Percentiles rank a stretch among this genome's conserved stretches.
Conservation (phyloP, 768 basidiomycete genomes). For the Mycena amicta region DNA sequence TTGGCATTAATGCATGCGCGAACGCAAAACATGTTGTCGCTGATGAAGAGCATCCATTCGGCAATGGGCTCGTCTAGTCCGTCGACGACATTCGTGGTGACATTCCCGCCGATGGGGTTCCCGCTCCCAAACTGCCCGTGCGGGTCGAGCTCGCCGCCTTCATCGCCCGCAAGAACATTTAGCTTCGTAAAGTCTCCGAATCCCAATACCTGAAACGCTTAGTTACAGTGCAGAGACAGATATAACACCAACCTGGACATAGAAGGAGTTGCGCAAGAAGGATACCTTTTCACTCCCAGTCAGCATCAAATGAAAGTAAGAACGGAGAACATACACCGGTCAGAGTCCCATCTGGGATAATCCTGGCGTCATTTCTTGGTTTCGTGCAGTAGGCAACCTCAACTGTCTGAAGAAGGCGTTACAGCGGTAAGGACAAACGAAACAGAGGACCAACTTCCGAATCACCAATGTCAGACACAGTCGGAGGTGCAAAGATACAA, state of each 20-base stretch:
- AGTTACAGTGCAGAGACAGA: neutral
- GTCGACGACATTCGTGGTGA: slow-evolving; percentile 42
- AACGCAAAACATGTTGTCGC: slow-evolving; percentile 39
- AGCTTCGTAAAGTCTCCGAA: slow-evolving; percentile 46
- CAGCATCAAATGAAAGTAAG: neutral
- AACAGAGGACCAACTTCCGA: slow-evolving; percentile 2
- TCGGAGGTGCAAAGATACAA: slow-evolving; percentile 19
- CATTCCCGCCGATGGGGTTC: slow-evolving; percentile 49
- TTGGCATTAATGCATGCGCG: slow-evolving; percentile 47
- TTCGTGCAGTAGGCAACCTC: slow-evolving; percentile 21
- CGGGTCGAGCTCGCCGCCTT: slow-evolving; percentile 49
- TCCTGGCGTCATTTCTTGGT: slow-evolving; percentile 15
- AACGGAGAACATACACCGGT: neutral
- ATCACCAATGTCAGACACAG: neutral
- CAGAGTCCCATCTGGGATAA: slow-evolving; percentile 18
- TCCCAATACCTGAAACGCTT: slow-evolving; percentile 45
- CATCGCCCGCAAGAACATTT: slow-evolving; percentile 42
- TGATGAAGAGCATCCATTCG: slow-evolving; percentile 48
- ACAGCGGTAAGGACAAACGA: neutral
- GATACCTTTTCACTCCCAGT: neutral
- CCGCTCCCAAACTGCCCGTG: slow-evolving; percentile 44
- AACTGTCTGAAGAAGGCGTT: neutral
- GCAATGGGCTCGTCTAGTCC: slow-evolving; percentile 39
- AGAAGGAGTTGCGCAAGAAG: slow-evolving; percentile 32
- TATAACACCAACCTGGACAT: slow-evolving; percentile 25